These are phyloP conservation scores for Cystobasidium pallidum DNA, from an alignment of 1,284 basidiomycete genomes.

Conservation along the genomic window DNA sequence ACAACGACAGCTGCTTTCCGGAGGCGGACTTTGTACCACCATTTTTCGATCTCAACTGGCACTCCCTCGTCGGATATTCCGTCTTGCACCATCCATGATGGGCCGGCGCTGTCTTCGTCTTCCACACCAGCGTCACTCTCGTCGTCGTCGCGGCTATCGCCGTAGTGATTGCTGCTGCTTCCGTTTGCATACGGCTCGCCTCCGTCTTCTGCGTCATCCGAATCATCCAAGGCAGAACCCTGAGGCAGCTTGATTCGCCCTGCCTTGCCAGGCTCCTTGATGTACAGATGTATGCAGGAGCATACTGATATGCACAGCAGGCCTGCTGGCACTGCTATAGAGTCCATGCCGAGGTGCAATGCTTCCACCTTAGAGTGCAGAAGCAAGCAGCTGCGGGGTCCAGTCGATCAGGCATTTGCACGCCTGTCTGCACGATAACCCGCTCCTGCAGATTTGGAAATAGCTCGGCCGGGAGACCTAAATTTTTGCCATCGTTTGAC, in stretches of 20 bases:
- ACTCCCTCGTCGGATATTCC: conserved; percentile 30
- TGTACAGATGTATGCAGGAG: conserved; percentile 27
- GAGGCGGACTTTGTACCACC: conserved; percentile 55
- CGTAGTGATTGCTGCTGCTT: background rate
- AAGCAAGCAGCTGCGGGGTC: background rate
- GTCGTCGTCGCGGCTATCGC: background rate
- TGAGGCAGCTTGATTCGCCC: conserved; percentile 1
- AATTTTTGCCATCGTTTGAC: too few species aligned
- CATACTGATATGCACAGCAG: conserved; percentile 27
- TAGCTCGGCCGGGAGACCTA: too few species aligned
- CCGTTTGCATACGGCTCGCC: conserved; percentile 9
- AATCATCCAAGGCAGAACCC: conserved; percentile 5
- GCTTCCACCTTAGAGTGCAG: too few species aligned
- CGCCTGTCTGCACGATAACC: too few species aligned
- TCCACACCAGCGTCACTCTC: conserved; percentile 3
- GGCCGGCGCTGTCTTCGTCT: conserved; percentile 10
- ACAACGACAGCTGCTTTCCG: conserved; percentile 62
- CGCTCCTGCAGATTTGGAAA: too few species aligned
- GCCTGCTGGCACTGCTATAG: conserved; percentile 32
- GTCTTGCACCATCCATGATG: conserved; percentile 15
- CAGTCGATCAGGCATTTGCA: conserved; percentile 7
- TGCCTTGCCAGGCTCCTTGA: conserved; percentile 15
- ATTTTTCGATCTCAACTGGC: conserved; percentile 60
- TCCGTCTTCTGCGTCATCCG: conserved; percentile 13
- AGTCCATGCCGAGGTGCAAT: too few species aligned